Conservation (phyloP, 352 stramenopile species). For the Phytopythium oedochilum region DNA sequence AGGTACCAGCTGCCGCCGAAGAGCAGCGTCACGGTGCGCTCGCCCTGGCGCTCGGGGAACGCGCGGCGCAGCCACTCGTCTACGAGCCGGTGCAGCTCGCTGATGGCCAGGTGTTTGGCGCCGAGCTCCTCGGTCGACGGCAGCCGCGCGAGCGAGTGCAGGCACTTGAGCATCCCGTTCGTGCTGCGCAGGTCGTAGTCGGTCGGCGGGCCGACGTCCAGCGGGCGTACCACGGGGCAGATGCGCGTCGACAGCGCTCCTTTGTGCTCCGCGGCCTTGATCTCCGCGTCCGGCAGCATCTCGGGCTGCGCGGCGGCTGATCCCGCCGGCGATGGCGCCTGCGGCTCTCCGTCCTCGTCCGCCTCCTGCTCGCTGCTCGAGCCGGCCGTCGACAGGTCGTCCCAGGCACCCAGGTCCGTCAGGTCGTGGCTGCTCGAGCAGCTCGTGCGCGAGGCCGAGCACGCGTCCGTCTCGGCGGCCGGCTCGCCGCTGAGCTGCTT, state of each 20-base stretch:
- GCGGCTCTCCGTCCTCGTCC: conserved; percentile 19
- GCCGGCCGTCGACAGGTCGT: conserved; percentile 29
- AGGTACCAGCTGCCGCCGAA: conserved; percentile 80
- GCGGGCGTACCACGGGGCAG: conserved; percentile 46
- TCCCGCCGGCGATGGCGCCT: conserved; percentile 8
- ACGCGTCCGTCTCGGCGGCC: conserved; percentile 18
- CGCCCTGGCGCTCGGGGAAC: conserved; percentile 27
- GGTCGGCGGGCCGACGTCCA: conserved; percentile 45
- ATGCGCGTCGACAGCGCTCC: conserved; percentile 21
- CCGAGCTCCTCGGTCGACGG: conserved; percentile 53
- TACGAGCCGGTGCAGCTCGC: conserved; percentile 64
- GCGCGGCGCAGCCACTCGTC: conserved; percentile 62
- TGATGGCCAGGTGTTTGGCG: conserved; percentile 73
- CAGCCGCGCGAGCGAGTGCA: conserved; percentile 60
- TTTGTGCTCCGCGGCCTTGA: not conserved
- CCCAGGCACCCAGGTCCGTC: conserved; percentile 21
- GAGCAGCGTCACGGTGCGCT: conserved; percentile 48
- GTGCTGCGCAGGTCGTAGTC: conserved; percentile 83
- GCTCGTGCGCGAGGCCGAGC: conserved; percentile 30
- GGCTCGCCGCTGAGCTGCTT: conserved; percentile 4
- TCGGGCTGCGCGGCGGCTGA: not conserved
- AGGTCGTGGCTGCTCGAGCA: conserved; percentile 37
- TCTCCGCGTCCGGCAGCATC: conserved; percentile 8
- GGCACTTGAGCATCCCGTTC: conserved; percentile 76
- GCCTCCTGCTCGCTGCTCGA: conserved; percentile 35